Evolutionary conservation across 257 asterid genomes (phyloP), one percentile per base, ranked within the genome.

Genomic region (Solanum arcanum): DNA sequence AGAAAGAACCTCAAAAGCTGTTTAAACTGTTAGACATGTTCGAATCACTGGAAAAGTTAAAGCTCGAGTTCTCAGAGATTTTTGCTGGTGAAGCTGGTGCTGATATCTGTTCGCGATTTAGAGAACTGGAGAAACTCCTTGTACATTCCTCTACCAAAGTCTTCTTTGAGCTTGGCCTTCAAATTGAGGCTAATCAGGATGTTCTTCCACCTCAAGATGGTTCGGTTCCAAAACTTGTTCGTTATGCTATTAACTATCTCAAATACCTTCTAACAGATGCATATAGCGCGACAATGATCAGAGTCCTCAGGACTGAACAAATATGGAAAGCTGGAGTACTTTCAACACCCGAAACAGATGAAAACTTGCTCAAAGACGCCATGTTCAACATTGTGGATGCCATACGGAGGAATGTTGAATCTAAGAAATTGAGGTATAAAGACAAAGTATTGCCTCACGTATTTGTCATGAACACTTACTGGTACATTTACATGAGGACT

Each of bases 21-120:
- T 96, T 96, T 91, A 96, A 94, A 92, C 98, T 96, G 12, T 75
- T 96, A n/a, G 98, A 96, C 89, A 94, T 94, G 97, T 92, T 92
- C 31, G 93, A 90, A 5, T 92, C 96, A 0, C 87, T 96, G 12
- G 95, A 94, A 42, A 92, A 83, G 21, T 92, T 96, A 31, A 94
- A 92, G 66, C 91, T 94, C 1, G 88, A 92, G 2, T 92, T 94
- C 89, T 47, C 87, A 1, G 86, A 88, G 14, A 89, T 93, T 52
- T 96, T 96, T 35, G 91, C 91, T 1, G 97, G 95, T 2, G 94
- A 92, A 89, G 78, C 98, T 3, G 96, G 95, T 5, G 91, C 88
- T 12, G 97, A 92, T 60, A 92, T 95, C 78, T 90, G 95, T 85
- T 84, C 91, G 16, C 89, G 98, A 20, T 94, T 89, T 29, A 86